Evolutionary conservation across 2,329 filamentous ascomycete genomes (phyloP).

Genomic region (Calycina herbarum): DNA sequence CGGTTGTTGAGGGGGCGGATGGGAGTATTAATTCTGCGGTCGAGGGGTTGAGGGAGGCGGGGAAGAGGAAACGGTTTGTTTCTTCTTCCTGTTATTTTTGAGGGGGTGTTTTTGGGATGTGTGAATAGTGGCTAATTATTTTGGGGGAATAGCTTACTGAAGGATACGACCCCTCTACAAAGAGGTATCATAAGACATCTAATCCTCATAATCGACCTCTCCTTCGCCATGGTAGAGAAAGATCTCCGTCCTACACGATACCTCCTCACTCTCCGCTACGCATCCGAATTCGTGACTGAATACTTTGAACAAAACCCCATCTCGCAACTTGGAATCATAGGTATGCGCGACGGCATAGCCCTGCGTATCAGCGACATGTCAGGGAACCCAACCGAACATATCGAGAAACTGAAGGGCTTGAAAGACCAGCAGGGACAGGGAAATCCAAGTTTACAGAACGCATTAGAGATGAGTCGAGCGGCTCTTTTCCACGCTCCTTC

Average conservation of each 20-base stretch:
- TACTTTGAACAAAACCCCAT: slow-evolving; percentile 99
- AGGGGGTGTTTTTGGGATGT: slow-evolving; percentile 5
- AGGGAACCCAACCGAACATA: slow-evolving; percentile 87
- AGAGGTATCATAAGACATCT: slow-evolving; percentile 97
- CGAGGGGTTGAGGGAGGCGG: slow-evolving; percentile 74
- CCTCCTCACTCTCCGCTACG: slow-evolving; percentile 77
- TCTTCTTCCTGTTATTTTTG: not conserved
- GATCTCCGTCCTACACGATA: slow-evolving; percentile 88
- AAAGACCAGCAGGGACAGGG: slow-evolving; percentile 69
- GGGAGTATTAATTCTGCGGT: slow-evolving; percentile 72
- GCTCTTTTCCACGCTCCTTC: slow-evolving; percentile 89
- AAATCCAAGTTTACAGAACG: slow-evolving; percentile 85
- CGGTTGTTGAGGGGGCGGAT: slow-evolving; percentile 75
- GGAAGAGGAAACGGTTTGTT: slow-evolving; percentile 71
- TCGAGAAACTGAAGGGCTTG: slow-evolving; percentile 70
- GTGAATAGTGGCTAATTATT: slow-evolving; percentile 2
- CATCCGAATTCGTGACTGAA: slow-evolving; percentile 84
- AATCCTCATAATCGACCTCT: slow-evolving; percentile 87
- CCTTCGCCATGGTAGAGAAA: slow-evolving; percentile 91
- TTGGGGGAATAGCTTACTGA: slow-evolving; percentile 62
- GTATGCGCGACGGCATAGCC: slow-evolving; percentile 90
- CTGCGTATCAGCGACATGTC: slow-evolving; percentile 84
- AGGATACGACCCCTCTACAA: slow-evolving; percentile 93
- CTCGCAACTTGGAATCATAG: slow-evolving; percentile 87
- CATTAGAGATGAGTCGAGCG: slow-evolving; percentile 90